Evolutionary conservation across 306 rosid species (phyloP).

Genomic region (Dalbergia cochinchinensis): DNA sequence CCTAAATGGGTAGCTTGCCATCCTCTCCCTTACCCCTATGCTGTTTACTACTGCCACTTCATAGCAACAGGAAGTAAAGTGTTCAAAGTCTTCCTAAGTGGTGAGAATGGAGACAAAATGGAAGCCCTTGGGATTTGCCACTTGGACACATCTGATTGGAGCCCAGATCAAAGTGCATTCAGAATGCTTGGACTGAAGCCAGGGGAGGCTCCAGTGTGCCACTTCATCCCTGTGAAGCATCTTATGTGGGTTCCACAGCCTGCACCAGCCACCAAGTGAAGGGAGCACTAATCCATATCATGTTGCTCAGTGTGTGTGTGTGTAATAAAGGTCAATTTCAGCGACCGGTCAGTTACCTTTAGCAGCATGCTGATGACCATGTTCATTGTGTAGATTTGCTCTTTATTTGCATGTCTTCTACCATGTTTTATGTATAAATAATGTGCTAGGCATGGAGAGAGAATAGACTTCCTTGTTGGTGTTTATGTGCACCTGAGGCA

Average conservation of each 20-base stretch:
- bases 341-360: background rate
- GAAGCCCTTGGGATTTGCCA: slow-evolving; percentile 69
- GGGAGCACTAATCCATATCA: background rate
- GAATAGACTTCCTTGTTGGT: background rate
- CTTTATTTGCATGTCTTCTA: background rate
- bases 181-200: slow-evolving; percentile 50
- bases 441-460: background rate
- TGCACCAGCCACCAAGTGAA: slow-evolving; percentile 49
- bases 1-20: slow-evolving; percentile 72
- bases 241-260: slow-evolving; percentile 64
- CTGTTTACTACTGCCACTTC: slow-evolving; percentile 64
- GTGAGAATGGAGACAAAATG: slow-evolving; percentile 60
- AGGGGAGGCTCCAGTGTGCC: slow-evolving; percentile 61
- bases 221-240: slow-evolving; percentile 65
- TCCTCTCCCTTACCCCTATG: slow-evolving; percentile 61
- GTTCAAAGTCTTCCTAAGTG: slow-evolving; percentile 60
- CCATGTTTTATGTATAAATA: slow-evolving; percentile 1
- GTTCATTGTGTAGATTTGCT: background rate
- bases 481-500: background rate
- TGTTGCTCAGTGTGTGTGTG: background rate
- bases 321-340: slow-evolving; percentile 29
- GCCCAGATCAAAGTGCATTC: slow-evolving; percentile 48
- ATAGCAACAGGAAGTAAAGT: slow-evolving; percentile 54
- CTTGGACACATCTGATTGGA: slow-evolving; percentile 71
- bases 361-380: background rate